Base-by-base conservation (phyloP, 441 rosid genomes). In the California macrophylla region DNA sequence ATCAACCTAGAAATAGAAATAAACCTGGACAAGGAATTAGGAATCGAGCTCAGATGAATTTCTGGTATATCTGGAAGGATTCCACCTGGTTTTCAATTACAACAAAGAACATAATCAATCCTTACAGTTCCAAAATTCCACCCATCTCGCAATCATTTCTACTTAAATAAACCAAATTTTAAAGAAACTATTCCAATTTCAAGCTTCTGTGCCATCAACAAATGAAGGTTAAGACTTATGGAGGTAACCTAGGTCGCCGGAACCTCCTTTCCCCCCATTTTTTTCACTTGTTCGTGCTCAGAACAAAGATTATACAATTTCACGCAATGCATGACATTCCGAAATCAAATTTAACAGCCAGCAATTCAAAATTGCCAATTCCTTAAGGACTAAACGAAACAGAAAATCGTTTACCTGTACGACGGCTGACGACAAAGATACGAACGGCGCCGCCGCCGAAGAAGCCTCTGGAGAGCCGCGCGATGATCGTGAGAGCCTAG, bases 161-260 rank as follows among this genome's bases (percentile, higher is more conserved):
- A 15, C 52, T 45, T 15, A 6, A 3, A 45, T 3, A 18, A 15
- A 45, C 61, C 24, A 18, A 54, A 20, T 6, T 21, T 12, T 7
- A 26, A 54, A 16, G 26, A 54, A 54, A 54, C 26, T 6, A 54
- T 6, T 54, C 7, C 26, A 21, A 7, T 54, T 20, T 20, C 61
- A 54, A 54, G 61, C 61, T 50, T 50, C 58, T 50, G 61, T 15
- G 61, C 52, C 52, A 45, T 15, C 50, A 13, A 40, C n/a, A 2
- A 32, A 4, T 4, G 36, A 32, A 6, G 36, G 6, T 32, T 15
- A 40, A 18, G 58, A 1, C 23, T 18, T 12, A 12, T 16, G 23
- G 1, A 50, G 58, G 58, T 52, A 52, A 52, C 24, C 61, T 54
- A 54, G 61, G 61, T 54, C 61, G 61, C 61, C 26, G 25, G 26